Evolutionary conservation across 225 moss, liverwort and hornwort genomes (phyloP), one percentile per base, ranked within the genome.

Genomic region (Antitrichia curtipendula): DNA sequence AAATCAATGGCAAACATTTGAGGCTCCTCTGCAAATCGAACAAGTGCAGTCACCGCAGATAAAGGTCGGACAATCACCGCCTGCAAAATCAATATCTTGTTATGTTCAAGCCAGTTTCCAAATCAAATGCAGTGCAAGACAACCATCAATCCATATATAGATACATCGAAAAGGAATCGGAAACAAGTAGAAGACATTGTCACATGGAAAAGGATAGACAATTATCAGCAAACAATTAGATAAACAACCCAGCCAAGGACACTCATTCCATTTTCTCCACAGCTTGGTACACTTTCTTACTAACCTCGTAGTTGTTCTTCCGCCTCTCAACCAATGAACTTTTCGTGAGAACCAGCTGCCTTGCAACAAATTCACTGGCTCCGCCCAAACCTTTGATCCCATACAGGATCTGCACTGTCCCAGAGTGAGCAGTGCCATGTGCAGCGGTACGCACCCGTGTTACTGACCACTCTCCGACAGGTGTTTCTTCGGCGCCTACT

Each of bases 1-100:
- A 95, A 97, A 80, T 97, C 96, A 45, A 97, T 90, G 41, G 97
- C 97, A 86, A 97, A 97, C 96, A 97, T 95, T 91, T 97, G 97
- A 70, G 97, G 97, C 90, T 97, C 97, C 91, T 97, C 97, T 61
- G 95, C 97, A 92, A 97, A 97, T 59, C 97, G 95, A 86, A 97
- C 94, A 53, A 97, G 89, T 54, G 90, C 95, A 85, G 92, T 90
- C 74, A 97, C 95, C 79, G 97, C 94, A 86, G 95, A 96, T 91
- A 97, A 93, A 94, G 97, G 96, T 86, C 97, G 97, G 75, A 96
- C 95, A 84, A 96, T 97, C 75, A 97, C 95, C 77, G 97, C 97
- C 97, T 97, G 97, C 58, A 95, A 85, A 38, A 86, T 60, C 72
- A 69, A 92, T 87, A 86, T 88, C 68, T 89, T 80, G 40, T 89